Evolutionary conservation across 2,329 filamentous ascomycete species (phyloP).

Genomic region (Proliferodiscus dingleyae): DNA sequence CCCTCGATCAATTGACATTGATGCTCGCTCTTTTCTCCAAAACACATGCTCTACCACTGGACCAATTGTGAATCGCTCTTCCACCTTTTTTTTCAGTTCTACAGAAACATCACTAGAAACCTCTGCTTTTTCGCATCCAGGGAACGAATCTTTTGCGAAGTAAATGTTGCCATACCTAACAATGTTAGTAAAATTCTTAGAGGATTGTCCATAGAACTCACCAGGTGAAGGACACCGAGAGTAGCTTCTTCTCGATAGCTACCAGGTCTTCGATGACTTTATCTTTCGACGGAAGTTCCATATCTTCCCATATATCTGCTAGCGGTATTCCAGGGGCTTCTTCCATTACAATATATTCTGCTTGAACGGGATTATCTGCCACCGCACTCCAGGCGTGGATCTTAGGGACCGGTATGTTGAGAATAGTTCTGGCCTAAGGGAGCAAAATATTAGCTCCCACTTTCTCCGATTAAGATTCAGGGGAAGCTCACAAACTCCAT

Average conservation of each 20-base stretch:
- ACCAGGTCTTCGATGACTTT: constrained; percentile 34
- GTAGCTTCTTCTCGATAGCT: constrained; percentile 34
- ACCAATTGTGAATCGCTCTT: constrained; percentile 34
- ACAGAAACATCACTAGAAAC: constrained; percentile 24
- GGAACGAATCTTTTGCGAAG: constrained; percentile 30
- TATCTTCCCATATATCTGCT: constrained; percentile 27
- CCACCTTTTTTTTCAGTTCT: constrained; percentile 30
- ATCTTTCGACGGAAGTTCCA: constrained; percentile 25
- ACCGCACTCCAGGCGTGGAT: constrained; percentile 18
- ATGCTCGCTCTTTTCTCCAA: constrained; percentile 33
- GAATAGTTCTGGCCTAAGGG: constrained; percentile 19
- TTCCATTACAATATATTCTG: constrained; percentile 38
- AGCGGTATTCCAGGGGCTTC: constrained; percentile 32
- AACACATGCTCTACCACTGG: constrained; percentile 33
- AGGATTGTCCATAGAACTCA: constrained; percentile 16
- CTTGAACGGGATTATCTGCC: constrained; percentile 24
- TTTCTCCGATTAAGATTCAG: constrained; percentile 1
- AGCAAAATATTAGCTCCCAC: neutral
- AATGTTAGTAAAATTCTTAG: constrained; percentile 14
- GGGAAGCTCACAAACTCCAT: constrained; percentile 23
- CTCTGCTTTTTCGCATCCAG: constrained; percentile 29
- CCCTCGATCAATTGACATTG: constrained; percentile 35
- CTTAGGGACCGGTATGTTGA: constrained; percentile 19
- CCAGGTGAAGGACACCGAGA: constrained; percentile 33
- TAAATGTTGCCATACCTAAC: constrained; percentile 36